A percentile compares a stretch with the other conserved stretches of the same genome.
These are phyloP conservation scores for Hemileccinum impolitum DNA, from an alignment of 768 basidiomycete species.

Conservation along the genomic window DNA sequence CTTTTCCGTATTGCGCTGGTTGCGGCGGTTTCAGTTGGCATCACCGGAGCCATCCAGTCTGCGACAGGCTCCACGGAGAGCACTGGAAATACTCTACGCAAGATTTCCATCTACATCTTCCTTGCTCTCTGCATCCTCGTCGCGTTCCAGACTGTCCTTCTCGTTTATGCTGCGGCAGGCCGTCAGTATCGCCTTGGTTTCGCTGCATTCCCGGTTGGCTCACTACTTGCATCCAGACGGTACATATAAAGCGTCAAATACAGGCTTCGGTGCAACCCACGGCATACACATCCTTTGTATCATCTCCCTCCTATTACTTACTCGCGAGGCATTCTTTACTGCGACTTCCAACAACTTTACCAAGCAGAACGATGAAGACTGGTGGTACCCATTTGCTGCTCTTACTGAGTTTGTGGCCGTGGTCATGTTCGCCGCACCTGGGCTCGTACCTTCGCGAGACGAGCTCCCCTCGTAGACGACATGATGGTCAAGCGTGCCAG, in stretches of 20 bases:
- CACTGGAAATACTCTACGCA: constrained; percentile 22
- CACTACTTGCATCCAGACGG: constrained; percentile 14
- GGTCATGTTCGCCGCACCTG: constrained; percentile 29
- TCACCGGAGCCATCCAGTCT: constrained; percentile 23
- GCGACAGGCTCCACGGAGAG: constrained; percentile 9
- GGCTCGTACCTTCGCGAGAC: constrained; percentile 31
- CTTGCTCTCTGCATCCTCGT: constrained; percentile 26
- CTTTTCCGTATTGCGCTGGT: constrained; percentile 25
- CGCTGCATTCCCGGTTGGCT: constrained; percentile 1
- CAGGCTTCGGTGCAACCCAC: constrained; percentile 18
- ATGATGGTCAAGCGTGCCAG: background rate
- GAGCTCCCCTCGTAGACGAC: constrained; percentile 20
- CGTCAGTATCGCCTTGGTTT: constrained; percentile 12
- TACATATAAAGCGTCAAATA: constrained; percentile 14
- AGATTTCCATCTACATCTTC: constrained; percentile 26
- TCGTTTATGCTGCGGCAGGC: constrained; percentile 12
- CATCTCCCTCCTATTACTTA: constrained; percentile 26
- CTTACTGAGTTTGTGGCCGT: constrained; percentile 32
- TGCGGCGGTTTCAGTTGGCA: constrained; percentile 24
- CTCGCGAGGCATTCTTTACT: constrained; percentile 30
- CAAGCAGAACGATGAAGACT: constrained; percentile 27
- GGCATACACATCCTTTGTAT: constrained; percentile 25
- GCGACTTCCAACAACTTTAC: constrained; percentile 17
- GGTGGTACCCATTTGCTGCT: constrained; percentile 34
- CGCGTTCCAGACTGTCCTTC: constrained; percentile 23